Base-by-base conservation (phyloP, 2,329 filamentous ascomycete genomes). In the Trichoderma hamatum region DNA sequence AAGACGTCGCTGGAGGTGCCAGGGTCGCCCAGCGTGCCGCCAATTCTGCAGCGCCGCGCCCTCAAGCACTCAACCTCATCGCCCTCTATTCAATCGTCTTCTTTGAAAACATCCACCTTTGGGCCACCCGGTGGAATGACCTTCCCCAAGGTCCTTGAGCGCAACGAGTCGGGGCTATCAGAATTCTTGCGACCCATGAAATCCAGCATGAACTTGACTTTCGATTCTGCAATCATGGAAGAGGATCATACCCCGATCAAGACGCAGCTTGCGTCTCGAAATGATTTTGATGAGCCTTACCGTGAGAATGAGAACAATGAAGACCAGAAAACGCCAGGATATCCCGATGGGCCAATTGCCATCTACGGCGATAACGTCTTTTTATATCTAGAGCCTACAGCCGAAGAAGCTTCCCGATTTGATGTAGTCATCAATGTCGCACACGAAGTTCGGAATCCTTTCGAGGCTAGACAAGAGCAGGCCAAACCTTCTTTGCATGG, bases 391-490 rank as follows among this genome's bases (percentile, higher is more conserved):
- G 92, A 96, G 76, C 92, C 92, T 0, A 92, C 90, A 1, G 89
- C 89, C 0, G 90, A 94, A 51, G 91, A 94, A 76, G 92, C 92
- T 2, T 85, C 90, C 13, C 84, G 87, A 39, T 96, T 94, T 72
- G 93, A 96, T 73, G 90, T 95, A 3, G 89, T 96, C 21, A 89
- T 96, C 76, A 96, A 96, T 72, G 92, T 95, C 7, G 92, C 92
- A 1, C 89, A 90, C 69, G 92, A 96, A 79, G 92, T 96, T 2
- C 84, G 85, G 69, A 94, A 96, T 74, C 92, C 92, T 0, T 93
- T 95, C 75, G 80, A 81, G 72, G 77, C 73, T 32, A 73, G 72
- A 73, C 61, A 78, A 73, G 71, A 78, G 69, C 72, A 59, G 14
- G n/a, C 54, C 10, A 46, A 58, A 21, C 39, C 60, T 46, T 46